phyloP scores from a whole-genome alignment of 306 rosid species.

The Citrullus amarus region DNA sequence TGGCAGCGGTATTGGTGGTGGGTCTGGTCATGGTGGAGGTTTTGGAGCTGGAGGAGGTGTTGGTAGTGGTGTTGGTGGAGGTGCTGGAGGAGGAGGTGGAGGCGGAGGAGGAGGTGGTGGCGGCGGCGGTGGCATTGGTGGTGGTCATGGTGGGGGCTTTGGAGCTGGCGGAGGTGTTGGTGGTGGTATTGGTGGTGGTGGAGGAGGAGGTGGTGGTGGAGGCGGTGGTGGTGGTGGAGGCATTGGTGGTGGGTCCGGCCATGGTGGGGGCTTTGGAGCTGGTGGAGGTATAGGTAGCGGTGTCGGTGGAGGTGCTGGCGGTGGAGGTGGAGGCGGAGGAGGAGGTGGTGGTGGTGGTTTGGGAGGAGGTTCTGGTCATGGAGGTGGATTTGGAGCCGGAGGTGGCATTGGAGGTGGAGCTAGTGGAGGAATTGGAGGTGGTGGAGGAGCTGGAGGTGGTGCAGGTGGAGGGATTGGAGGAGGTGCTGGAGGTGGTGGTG shows the following conservation, averaged over 20 bases:
- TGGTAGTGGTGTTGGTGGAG: slow-evolving; percentile 34
- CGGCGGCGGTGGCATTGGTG: neutral
- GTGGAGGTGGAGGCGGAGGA: slow-evolving; percentile 13
- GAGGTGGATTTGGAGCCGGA: slow-evolving; percentile 6
- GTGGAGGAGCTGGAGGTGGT: neutral
- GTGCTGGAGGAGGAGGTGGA: slow-evolving; percentile 9
- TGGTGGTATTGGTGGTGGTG: slow-evolving; percentile 4
- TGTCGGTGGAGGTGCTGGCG: slow-evolving; percentile 17
- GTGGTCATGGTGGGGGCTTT: slow-evolving; percentile 8
- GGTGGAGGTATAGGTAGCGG: slow-evolving; percentile 18
- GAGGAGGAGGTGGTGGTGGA: neutral
- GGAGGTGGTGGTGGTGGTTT: neutral
- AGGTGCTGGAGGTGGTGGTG: slow-evolving; percentile 11
- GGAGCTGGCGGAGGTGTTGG: neutral
- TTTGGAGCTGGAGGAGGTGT: slow-evolving; percentile 38
- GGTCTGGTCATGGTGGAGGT: slow-evolving; percentile 21
- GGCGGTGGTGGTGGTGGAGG: neutral
- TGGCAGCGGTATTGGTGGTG: slow-evolving; percentile 25
- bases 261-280: slow-evolving; percentile 22
- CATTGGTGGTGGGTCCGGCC: slow-evolving; percentile 8
- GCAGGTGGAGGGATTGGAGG: slow-evolving; percentile 12
- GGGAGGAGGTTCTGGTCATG: neutral
- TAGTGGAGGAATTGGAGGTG: slow-evolving; percentile 13
- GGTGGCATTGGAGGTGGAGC: slow-evolving; percentile 14
- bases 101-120: neutral